Evolutionary conservation across 2,329 filamentous ascomycete genomes (phyloP).

Genomic region (Epichloe amarillans): DNA sequence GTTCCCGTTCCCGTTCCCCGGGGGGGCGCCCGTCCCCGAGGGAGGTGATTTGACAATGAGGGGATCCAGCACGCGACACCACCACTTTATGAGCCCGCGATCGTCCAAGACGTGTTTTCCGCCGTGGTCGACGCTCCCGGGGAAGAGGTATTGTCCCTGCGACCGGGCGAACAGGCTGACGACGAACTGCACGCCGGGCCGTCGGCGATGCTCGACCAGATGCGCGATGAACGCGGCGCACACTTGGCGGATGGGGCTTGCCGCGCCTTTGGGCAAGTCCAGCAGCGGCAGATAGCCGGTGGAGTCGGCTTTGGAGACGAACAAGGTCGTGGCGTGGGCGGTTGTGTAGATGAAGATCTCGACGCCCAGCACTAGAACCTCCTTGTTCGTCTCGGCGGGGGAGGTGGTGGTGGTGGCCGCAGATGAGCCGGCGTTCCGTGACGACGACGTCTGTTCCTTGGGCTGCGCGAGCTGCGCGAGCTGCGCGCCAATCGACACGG

Average conservation of each 20-base stretch:
- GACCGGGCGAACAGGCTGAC: slow-evolving; percentile 86
- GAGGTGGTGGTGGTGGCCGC: neutral
- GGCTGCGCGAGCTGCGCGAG: too few species aligned
- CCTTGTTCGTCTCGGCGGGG: slow-evolving; percentile 12
- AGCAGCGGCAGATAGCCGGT: slow-evolving; percentile 71
- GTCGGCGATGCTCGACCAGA: slow-evolving; percentile 53
- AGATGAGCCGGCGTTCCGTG: slow-evolving; percentile 2
- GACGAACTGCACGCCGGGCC: slow-evolving; percentile 54
- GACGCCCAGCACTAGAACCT: slow-evolving; percentile 66
- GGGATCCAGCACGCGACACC: slow-evolving; percentile 77
- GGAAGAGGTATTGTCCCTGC: slow-evolving; percentile 89
- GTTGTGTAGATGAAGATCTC: slow-evolving; percentile 85
- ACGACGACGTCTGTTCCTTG: neutral
- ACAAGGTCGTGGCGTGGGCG: slow-evolving; percentile 67
- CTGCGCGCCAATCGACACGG: slow-evolving; percentile 39
- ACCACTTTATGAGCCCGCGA: slow-evolving; percentile 83
- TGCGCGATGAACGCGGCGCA: slow-evolving; percentile 64
- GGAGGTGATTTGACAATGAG: slow-evolving; percentile 41
- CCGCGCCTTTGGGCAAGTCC: slow-evolving; percentile 44
- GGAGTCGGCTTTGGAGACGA: slow-evolving; percentile 94
- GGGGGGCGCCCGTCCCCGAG: slow-evolving; percentile 17
- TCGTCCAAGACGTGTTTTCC: slow-evolving; percentile 90
- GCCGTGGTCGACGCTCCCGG: slow-evolving; percentile 71
- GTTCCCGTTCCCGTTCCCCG: slow-evolving; percentile 6
- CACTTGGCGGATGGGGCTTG: slow-evolving; percentile 63